Evolutionary conservation across 2,329 filamentous ascomycete genomes (phyloP), one percentile per base, ranked within the genome.

Genomic region (Fusarium sp.): DNA sequence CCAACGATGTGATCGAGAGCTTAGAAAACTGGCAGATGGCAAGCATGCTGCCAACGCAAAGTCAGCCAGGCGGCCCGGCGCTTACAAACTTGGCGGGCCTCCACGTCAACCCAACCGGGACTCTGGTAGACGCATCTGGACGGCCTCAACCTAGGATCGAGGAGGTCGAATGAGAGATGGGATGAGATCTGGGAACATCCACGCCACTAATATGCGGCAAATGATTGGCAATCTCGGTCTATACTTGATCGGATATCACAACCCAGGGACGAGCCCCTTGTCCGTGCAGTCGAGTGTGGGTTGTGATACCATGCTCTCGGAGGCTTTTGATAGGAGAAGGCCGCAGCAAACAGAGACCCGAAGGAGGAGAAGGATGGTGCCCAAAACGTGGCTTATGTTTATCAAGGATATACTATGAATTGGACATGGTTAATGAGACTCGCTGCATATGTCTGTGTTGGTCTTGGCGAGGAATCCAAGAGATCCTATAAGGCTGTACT

Each of bases 1-100:
- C 92, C 3, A 83, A 83, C 35, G 91, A 91, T 75, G 91, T 92
- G n/a, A 80, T 91, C 13, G 92, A 94, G 79, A 92, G 89, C 58
- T 78, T 95, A 70, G 88, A 91, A 74, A 89, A 87, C 67, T 92
- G 90, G 89, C 86, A 87, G 67, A 82, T 92, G 80, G 86, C 88
- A 64, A 85, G 81, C 62, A 73, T 91, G 65, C 79, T 90, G 48
- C 86, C 85, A 27, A 71, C 82, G 25, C 75, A 74, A 56, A 68
- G 20, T 23, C 41, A 45, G 69, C 66, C 65, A 61, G 74, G 66
- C 63, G 70, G 52, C 25, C 69, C 77, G 41, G 79, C 72, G 30
- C 66, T 84, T 63, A 79, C 79, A 62, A 81, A 76, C 35, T 66
- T 86, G 48, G 84, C 82, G 25, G 84, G 83, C 43, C 78, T 87